These are phyloP conservation scores for Erucastrum elatum DNA, from an alignment of 345 rosid species.

Conservation along the genomic window DNA sequence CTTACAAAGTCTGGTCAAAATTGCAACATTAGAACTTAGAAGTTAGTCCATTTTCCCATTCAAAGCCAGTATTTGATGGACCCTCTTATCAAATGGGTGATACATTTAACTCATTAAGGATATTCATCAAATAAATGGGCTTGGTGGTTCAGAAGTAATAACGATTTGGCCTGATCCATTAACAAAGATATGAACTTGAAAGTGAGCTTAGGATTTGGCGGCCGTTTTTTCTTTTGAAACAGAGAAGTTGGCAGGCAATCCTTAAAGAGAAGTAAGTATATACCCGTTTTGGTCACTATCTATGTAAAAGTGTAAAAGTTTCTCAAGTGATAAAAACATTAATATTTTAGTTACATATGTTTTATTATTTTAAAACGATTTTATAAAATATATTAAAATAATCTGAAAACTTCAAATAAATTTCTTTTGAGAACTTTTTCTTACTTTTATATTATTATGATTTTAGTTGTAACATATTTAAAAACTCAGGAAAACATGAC, in stretches of 20 bases:
- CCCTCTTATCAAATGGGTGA: background rate
- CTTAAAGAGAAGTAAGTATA: too few relatives aligned
- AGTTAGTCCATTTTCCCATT: too few relatives aligned
- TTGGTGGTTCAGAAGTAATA: background rate
- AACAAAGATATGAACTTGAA: background rate
- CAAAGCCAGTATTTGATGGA: background rate
- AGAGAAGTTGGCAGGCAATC: too few relatives aligned
- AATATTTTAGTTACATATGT: background rate
- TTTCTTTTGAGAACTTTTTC: background rate
- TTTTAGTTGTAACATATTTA: too few relatives aligned
- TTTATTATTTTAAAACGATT: too few relatives aligned
- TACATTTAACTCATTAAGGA: background rate
- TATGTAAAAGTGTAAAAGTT: too few relatives aligned
- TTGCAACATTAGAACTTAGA: too few relatives aligned
- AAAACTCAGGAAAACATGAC: too few relatives aligned
- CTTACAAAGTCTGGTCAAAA: background rate
- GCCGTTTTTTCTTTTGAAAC: too few relatives aligned
- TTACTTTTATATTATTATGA: too few relatives aligned
- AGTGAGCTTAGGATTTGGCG: background rate
- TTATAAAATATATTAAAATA: too few relatives aligned
- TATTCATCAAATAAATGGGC: background rate
- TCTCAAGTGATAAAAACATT: background rate
- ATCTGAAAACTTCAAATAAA: background rate
- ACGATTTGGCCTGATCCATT: background rate
- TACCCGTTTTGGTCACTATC: too few relatives aligned